Evolutionary conservation across 768 basidiomycete genomes (phyloP).

Genomic region (Lyophyllum semitale): DNA sequence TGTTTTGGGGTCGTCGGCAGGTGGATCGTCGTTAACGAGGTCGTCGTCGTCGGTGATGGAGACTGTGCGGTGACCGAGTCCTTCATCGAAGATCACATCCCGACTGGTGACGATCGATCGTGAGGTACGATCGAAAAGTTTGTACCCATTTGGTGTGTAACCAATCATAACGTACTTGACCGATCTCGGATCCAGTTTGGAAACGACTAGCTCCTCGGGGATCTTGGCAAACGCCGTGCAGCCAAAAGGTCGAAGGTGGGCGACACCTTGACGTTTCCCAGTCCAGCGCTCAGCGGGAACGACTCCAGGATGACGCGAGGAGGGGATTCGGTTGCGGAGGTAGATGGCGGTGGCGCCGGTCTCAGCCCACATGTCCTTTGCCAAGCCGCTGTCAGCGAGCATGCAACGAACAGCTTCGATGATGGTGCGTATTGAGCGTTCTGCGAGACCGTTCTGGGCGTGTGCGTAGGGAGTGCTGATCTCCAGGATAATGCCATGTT

Average conservation of each 20-base stretch:
- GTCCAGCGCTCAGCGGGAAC: no score
- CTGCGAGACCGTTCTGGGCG: neutral
- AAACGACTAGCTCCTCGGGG: neutral
- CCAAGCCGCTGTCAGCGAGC: no score
- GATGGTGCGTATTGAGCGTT: no score
- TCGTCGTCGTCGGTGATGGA: neutral
- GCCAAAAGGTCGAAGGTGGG: neutral
- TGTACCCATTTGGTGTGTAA: slow-evolving; percentile 17
- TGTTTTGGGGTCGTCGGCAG: neutral
- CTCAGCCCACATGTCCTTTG: neutral
- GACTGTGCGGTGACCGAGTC: slow-evolving; percentile 7
- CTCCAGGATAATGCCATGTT: neutral
- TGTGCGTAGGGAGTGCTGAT: neutral
- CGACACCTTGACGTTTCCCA: no score
- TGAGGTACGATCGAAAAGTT: slow-evolving; percentile 7
- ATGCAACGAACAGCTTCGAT: no score
- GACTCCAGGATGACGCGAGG: no score
- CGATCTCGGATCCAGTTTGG: slow-evolving; percentile 6
- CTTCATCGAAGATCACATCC: slow-evolving; percentile 26
- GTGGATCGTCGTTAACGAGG: neutral
- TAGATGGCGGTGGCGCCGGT: neutral
- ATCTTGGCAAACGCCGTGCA: neutral
- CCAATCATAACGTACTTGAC: slow-evolving; percentile 20
- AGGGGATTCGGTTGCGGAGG: neutral
- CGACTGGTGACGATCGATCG: slow-evolving; percentile 11